Base-by-base conservation (phyloP, 1,284 basidiomycete species). In the Apiotrichum gracile region DNA sequence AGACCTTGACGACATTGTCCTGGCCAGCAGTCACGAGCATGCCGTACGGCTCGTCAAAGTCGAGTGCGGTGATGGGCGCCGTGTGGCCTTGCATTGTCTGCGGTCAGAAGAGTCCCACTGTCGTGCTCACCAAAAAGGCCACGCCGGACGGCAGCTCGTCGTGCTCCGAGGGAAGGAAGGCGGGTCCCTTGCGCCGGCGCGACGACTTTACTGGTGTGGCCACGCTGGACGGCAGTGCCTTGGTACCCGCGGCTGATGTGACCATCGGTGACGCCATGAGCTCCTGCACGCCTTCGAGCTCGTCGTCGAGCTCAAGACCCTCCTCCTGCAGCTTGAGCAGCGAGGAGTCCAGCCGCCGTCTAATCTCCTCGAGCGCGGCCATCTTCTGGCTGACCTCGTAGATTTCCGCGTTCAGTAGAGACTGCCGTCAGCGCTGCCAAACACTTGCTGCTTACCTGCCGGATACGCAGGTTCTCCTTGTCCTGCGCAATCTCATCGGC, bases 21-120 rank as follows among this genome's bases (percentile, higher is more conserved):
- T 76, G 83, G 0, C 88, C 85, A 1, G 91, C 86, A 43, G 85
- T 90, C 47, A 98, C 91, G 27, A 97, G 82, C 13, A 86, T 88
- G 33, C 92, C 94, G 66, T 98, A 98, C 12, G 94, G 94, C 69
- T 97, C 92, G 19, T 91, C 91, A 69, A 97, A 91, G 76, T 98
- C 94, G 34, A 98, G 82, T 2, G 91, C 85, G 0, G 85, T 85
- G 66, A 98, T 85, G 2, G 91, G 87, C 0, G 84, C 84, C 1
- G 83, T 78, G 67, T 97, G 92, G 33, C 83, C 84, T 31, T 84
- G 80, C 33, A 97, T 78, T 4, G 90, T 90, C 88, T 92, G 63
- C 0, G 9, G 39, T 47, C 35, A 37, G 27, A 24, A 12, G 34
- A 46, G 52, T 50, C 31, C 5, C 9, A 54, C 21, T 8, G 24